Conservation (phyloP, 2,329 filamentous ascomycete species). For the Simplicillium aogashimaense region DNA sequence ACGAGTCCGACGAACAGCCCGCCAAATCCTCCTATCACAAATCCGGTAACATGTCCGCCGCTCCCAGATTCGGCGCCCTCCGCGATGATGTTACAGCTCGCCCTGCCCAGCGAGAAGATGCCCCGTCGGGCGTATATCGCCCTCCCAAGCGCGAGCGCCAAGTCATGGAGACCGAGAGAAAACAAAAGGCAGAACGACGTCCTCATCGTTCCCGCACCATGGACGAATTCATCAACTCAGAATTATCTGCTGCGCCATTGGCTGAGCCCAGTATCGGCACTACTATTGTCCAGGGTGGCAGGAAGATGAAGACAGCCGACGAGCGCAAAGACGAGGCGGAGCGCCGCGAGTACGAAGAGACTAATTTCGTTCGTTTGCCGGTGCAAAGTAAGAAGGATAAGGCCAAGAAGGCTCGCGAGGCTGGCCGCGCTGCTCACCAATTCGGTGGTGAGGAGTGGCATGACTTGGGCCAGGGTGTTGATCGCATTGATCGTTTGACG, state of each 20-base stretch:
- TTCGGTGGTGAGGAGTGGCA: slow-evolving; percentile 91
- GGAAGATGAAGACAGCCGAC: slow-evolving; percentile 65
- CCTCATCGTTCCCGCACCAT: slow-evolving; percentile 71
- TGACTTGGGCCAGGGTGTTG: slow-evolving; percentile 71
- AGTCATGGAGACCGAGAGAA: slow-evolving; percentile 62
- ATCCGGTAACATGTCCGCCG: slow-evolving; percentile 16
- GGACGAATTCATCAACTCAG: slow-evolving; percentile 82
- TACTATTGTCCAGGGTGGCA: slow-evolving; percentile 71
- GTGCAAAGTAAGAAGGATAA: slow-evolving; percentile 80
- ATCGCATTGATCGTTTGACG: slow-evolving; percentile 78
- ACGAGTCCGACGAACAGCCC: slow-evolving; percentile 10
- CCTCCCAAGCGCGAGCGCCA: slow-evolving; percentile 84
- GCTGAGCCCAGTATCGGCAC: slow-evolving; percentile 88
- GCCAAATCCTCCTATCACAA: slow-evolving; percentile 9
- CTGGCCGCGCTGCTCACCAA: slow-evolving; percentile 45
- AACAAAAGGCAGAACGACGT: slow-evolving; percentile 48
- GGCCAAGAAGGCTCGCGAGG: slow-evolving; percentile 50
- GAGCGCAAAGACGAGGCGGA: slow-evolving; percentile 73
- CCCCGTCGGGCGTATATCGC: slow-evolving; percentile 65
- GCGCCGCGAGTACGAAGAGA: slow-evolving; percentile 79
- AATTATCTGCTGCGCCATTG: slow-evolving; percentile 71
- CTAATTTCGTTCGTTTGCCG: slow-evolving; percentile 80
- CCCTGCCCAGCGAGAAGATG: slow-evolving; percentile 18
- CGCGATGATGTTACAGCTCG: slow-evolving; percentile 21
- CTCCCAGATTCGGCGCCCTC: slow-evolving; percentile 20